Evolutionary conservation across 2,329 filamentous ascomycete genomes (phyloP).

Genomic region (Fusarium incarnatum): DNA sequence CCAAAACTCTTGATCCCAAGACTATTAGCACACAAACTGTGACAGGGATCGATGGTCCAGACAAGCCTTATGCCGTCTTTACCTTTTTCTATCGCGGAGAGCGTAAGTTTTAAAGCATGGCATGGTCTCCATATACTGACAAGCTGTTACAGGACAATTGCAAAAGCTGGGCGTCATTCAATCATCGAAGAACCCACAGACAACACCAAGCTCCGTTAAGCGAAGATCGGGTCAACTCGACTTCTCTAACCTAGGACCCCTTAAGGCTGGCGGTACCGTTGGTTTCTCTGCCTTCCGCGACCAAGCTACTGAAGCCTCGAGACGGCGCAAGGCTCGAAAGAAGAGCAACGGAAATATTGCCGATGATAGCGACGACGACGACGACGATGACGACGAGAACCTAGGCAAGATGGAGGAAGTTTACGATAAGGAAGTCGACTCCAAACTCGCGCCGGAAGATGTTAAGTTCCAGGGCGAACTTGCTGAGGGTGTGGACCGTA

Average conservation of each 20-base stretch:
- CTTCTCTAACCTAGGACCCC: slow-evolving; percentile 84
- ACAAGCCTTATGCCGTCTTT: slow-evolving; percentile 96
- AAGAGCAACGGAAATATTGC: slow-evolving; percentile 75
- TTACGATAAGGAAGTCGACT: slow-evolving; percentile 70
- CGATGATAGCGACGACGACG: slow-evolving; percentile 79
- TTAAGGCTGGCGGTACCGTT: slow-evolving; percentile 88
- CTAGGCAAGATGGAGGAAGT: slow-evolving; percentile 74
- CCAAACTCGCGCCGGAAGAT: slow-evolving; percentile 76
- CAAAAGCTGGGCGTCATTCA: slow-evolving; percentile 94
- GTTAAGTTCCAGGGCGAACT: slow-evolving; percentile 78
- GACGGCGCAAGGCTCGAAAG: slow-evolving; percentile 69
- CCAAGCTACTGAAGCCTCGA: slow-evolving; percentile 64
- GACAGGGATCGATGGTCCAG: slow-evolving; percentile 95
- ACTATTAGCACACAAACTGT: slow-evolving; percentile 99
- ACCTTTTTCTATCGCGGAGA: slow-evolving; percentile 98
- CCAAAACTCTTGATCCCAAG: slow-evolving; percentile 94
- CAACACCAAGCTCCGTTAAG: slow-evolving; percentile 73
- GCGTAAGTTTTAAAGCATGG: slow-evolving; percentile 69
- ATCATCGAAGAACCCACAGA: slow-evolving; percentile 72
- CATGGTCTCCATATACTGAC: slow-evolving; percentile 34
- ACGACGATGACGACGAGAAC: slow-evolving; percentile 72
- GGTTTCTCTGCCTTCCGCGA: slow-evolving; percentile 92
- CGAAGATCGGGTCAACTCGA: slow-evolving; percentile 85
- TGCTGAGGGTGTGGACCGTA: slow-evolving; percentile 83
- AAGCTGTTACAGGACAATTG: slow-evolving; percentile 78